phyloP scores from a whole-genome alignment of 1,139 yeast species.

The Chernovozyma sophiae-reginae region DNA sequence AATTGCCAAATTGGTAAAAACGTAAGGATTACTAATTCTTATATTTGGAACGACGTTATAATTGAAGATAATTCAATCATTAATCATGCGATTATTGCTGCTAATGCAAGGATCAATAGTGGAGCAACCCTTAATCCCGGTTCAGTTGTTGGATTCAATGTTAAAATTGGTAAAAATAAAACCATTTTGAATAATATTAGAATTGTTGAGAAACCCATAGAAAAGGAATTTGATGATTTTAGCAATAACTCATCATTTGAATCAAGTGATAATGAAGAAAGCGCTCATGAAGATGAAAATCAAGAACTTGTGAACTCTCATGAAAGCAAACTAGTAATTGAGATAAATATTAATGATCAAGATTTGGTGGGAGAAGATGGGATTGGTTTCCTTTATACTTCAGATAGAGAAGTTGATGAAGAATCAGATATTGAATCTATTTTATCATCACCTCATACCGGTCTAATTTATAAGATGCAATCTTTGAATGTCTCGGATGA shows the following conservation, averaged over 20 bases:
- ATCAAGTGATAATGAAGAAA: conserved; percentile 24
- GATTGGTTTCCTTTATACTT: conserved; percentile 53
- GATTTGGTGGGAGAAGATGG: conserved; percentile 59
- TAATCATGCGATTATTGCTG: conserved; percentile 66
- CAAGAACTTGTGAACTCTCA: conserved; percentile 8
- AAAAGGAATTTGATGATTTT: conserved; percentile 21
- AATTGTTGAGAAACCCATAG: conserved; percentile 46
- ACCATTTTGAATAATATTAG: conserved; percentile 47
- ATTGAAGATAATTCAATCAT: conserved; percentile 64
- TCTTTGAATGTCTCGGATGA: conserved; percentile 72
- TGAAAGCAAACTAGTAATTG: conserved; percentile 6
- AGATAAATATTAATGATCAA: conserved; percentile 18
- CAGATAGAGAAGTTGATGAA: conserved; percentile 39
- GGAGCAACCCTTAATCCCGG: conserved; percentile 57
- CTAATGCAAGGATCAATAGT: conserved; percentile 50
- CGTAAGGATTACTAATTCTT: conserved; percentile 66
- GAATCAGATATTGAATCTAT: conserved; percentile 35
- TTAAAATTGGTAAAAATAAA: conserved; percentile 53
- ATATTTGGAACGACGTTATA: conserved; percentile 78
- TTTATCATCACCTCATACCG: conserved; percentile 22
- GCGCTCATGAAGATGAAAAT: conserved; percentile 7
- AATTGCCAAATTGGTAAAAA: conserved; percentile 80
- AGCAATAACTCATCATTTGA: conserved; percentile 22
- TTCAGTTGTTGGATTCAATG: conserved; percentile 76
- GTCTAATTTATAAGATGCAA: conserved; percentile 56